Percentiles rank a stretch among this genome's conserved stretches.
phyloP scores from a whole-genome alignment of 2,329 filamentous ascomycete species.

The Incumbomyces lentus region DNA sequence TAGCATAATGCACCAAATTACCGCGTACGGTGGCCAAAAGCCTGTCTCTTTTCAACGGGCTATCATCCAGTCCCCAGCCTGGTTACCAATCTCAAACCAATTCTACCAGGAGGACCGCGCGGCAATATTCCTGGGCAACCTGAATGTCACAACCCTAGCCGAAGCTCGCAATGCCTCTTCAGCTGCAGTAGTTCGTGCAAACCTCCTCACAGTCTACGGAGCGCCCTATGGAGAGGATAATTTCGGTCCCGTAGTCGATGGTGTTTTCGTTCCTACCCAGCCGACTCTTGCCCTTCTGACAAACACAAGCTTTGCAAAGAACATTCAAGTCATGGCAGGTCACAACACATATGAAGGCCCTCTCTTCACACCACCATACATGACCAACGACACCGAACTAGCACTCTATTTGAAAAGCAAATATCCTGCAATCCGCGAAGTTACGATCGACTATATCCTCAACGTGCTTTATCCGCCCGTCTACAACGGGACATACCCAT shows the following conservation, averaged over 20 bases:
- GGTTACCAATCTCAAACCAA: slow-evolving; percentile 26
- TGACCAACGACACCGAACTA: slow-evolving; percentile 21
- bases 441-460: slow-evolving; percentile 34
- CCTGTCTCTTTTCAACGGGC: slow-evolving; percentile 28
- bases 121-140: slow-evolving; percentile 29
- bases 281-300: slow-evolving; percentile 36
- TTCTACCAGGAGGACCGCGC: slow-evolving; percentile 30
- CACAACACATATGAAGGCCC: slow-evolving; percentile 36
- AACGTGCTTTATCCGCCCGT: slow-evolving; percentile 42
- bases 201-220: slow-evolving; percentile 31
- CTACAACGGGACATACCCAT: slow-evolving; percentile 39
- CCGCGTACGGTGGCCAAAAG: slow-evolving; percentile 37
- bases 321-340: slow-evolving; percentile 36
- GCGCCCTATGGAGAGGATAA: slow-evolving; percentile 33
- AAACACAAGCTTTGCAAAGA: slow-evolving; percentile 35
- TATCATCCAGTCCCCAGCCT: slow-evolving; percentile 36
- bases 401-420: slow-evolving; percentile 14
- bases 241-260: slow-evolving; percentile 40
- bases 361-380: slow-evolving; percentile 30
- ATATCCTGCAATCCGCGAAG: slow-evolving; percentile 20
- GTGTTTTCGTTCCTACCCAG: slow-evolving; percentile 37
- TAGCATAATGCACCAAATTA: slow-evolving; percentile 47
- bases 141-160: slow-evolving; percentile 36
- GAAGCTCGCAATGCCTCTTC: slow-evolving; percentile 35
- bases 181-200: slow-evolving; percentile 32